Base-by-base conservation (phyloP, 805 yeast genomes). In the Myxozyma melibiosi region DNA sequence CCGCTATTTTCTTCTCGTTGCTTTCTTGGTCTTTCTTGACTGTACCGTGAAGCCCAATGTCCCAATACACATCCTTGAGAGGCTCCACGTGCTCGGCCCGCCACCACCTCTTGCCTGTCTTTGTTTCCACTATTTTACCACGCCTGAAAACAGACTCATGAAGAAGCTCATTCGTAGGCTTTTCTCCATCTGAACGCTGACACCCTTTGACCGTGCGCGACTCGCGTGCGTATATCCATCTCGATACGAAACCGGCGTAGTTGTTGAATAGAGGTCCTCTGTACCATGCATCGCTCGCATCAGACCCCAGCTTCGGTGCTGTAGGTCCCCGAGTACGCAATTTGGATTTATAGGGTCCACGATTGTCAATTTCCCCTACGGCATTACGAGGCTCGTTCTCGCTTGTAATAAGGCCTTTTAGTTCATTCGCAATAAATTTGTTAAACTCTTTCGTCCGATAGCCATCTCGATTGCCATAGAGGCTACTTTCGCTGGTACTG, bases 241-340 rank as follows among this genome's bases (percentile, higher is more conserved):
- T 30, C 24, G 8, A 34, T 8, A 44, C 45, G 9, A n/a, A 11
- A 6, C 47, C 53, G 11, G 30, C 53, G 41, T 30, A 57, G 38
- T 41, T 48, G 35, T 46, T 30, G 31, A 25, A 24, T 16, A 57
- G 16, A 16, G 61, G 61, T n/a, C 61, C 61, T 22, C 28, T 34
- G 18, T 52, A 57, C 61, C 61, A 57, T 18, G 47, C 45, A 16
- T 40, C 25, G 16, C 41, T 28, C 22, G 16, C 39, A 51, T 13
- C 25, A 34, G n/a, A 30, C 18, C 18, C 28, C 41, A 3, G 24
- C n/a, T 5, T 34, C 22, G 22, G n/a, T 18, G 22, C 13, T 27
- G 8, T 18, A 30, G n/a, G 30, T 6, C 25, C 30, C 27, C n/a
- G n/a, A n/a, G n/a, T n/a, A n/a, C n/a, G n/a, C n/a, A n/a, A n/a